Conservation (phyloP, 2,329 filamentous ascomycete genomes). For the Fusarium domesticum region DNA sequence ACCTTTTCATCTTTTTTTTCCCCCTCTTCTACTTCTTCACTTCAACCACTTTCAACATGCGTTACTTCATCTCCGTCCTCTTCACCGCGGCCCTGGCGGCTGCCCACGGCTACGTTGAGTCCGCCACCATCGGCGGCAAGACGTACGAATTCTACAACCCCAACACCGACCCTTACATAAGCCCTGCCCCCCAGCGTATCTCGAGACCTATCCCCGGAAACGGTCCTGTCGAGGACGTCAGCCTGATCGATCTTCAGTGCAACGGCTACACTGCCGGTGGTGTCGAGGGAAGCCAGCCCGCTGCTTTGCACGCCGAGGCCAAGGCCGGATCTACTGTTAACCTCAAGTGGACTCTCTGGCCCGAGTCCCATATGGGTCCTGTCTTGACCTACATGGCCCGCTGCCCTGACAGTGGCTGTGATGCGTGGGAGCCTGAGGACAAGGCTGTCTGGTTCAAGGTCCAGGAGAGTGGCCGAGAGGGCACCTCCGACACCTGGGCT, state of each 20-base stretch:
- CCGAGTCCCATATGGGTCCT: conserved; percentile 51
- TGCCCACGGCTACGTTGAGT: conserved; percentile 49
- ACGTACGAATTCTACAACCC: conserved; percentile 36
- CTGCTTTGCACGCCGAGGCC: conserved; percentile 51
- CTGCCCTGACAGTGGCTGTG: conserved; percentile 52
- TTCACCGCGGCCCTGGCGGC: conserved; percentile 40
- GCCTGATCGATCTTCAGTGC: conserved; percentile 54
- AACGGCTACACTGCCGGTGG: conserved; percentile 50
- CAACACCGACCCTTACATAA: conserved; percentile 43
- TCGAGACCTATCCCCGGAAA: conserved; percentile 57
- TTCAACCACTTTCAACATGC: conserved; percentile 14
- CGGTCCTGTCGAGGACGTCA: conserved; percentile 54
- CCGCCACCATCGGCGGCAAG: conserved; percentile 42
- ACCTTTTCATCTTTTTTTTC: background rate
- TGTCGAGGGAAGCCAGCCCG: conserved; percentile 47
- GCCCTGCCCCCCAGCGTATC: conserved; percentile 48
- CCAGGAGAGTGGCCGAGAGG: conserved; percentile 47
- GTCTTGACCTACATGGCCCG: conserved; percentile 59
- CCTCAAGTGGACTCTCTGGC: conserved; percentile 54
- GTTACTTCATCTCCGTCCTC: conserved; percentile 25
- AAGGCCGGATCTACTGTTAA: conserved; percentile 52
- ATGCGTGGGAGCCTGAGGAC: conserved; percentile 46
- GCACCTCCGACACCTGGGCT: conserved; percentile 50
- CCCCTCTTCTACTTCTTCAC: conserved; percentile 1
- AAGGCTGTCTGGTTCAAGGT: conserved; percentile 57